Conservation (phyloP, 192 early-diverging fungal genomes). For the Spizellomyces punctatus region DNA sequence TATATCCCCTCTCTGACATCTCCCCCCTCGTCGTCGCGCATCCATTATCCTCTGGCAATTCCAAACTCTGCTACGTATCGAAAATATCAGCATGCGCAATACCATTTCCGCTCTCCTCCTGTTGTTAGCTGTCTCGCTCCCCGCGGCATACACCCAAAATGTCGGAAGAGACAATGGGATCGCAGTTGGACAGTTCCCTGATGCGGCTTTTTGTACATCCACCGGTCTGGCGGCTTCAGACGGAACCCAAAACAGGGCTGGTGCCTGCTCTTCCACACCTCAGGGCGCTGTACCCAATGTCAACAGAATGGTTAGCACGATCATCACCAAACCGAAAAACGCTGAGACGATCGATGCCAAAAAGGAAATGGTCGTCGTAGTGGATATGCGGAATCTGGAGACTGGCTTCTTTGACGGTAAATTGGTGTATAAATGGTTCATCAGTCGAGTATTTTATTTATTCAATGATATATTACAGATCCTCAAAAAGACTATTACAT, state of each 20-base stretch:
- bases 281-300: constrained; percentile 39
- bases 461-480: constrained; percentile 2
- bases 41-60: too few relatives aligned
- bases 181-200: constrained; percentile 10
- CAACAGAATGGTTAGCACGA: constrained; percentile 41
- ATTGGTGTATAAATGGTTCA: too few relatives aligned
- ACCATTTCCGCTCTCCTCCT: too few relatives aligned
- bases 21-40: too few relatives aligned
- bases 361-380: constrained; percentile 28
- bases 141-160: too few relatives aligned
- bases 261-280: constrained; percentile 35
- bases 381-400: constrained; percentile 36
- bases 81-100: too few relatives aligned
- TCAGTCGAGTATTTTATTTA: too few relatives aligned
- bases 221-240: constrained; percentile 19
- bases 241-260: constrained; percentile 36
- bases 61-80: too few relatives aligned
- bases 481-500: constrained; percentile 34
- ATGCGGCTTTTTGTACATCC: constrained; percentile 14
- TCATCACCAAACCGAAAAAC: constrained; percentile 38
- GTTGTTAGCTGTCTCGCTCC: too few relatives aligned
- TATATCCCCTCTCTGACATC: too few relatives aligned
- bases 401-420: constrained; percentile 41
- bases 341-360: constrained; percentile 36
- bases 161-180: neutral